phyloP scores from a whole-genome alignment of 768 basidiomycete species.

The Hericium erinaceus region DNA sequence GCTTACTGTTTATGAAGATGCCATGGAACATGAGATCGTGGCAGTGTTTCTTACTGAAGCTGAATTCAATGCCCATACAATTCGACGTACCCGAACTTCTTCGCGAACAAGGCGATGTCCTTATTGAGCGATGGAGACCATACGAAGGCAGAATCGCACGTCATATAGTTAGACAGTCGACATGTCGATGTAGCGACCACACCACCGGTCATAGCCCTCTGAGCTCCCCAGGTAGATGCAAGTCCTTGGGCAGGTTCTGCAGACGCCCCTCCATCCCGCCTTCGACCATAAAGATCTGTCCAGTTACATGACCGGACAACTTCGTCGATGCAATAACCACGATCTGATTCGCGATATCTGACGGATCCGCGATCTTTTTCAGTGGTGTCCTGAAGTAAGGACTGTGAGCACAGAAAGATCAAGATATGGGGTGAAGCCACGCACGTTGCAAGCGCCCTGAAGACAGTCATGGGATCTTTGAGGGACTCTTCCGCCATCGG shows the following conservation, averaged over 20 bases:
- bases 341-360: slow-evolving; percentile 60
- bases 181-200: too few relatives aligned
- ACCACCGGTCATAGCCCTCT: not conserved
- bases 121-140: too few relatives aligned
- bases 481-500: slow-evolving; percentile 52
- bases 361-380: slow-evolving; percentile 54
- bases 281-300: slow-evolving; percentile 60
- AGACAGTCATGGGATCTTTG: slow-evolving; percentile 42
- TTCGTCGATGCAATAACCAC: slow-evolving; percentile 47
- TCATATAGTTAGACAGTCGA: too few relatives aligned
- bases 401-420: not conserved
- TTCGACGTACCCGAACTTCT: too few relatives aligned
- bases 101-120: too few relatives aligned
- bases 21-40: too few relatives aligned
- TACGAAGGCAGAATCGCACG: too few relatives aligned
- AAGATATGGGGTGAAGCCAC: slow-evolving; percentile 13
- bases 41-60: too few relatives aligned
- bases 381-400: slow-evolving; percentile 45
- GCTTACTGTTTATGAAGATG: too few relatives aligned
- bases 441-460: slow-evolving; percentile 61
- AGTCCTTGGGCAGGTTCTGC: slow-evolving; percentile 32
- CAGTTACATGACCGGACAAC: slow-evolving; percentile 63
- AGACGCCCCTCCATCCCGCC: slow-evolving; percentile 76
- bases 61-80: too few relatives aligned
- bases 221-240: slow-evolving; percentile 5